Percentiles rank a stretch among this genome's conserved stretches.
Conservation (phyloP, 1,284 basidiomycete genomes). For the Boletus calvinii region DNA sequence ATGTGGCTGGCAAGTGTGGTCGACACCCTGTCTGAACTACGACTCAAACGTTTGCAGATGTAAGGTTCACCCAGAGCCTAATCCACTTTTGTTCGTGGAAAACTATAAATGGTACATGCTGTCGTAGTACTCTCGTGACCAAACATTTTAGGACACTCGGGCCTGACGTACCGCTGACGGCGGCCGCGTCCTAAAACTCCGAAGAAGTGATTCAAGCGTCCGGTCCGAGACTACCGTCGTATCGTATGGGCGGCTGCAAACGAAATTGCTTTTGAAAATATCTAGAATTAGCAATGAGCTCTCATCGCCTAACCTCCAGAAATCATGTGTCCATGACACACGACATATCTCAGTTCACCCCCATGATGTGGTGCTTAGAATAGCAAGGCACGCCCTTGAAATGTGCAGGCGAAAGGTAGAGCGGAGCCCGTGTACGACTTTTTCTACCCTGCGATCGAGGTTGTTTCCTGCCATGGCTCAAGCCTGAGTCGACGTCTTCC, state of each 20-base stretch:
- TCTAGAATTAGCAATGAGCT: not conserved
- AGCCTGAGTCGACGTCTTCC: not conserved
- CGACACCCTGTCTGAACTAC: not conserved
- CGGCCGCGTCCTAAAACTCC: too few species aligned
- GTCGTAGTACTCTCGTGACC: too few species aligned
- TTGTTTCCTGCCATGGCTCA: not conserved
- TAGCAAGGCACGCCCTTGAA: not conserved
- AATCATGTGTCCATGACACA: not conserved
- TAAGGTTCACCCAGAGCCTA: not conserved
- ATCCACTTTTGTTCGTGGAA: not conserved
- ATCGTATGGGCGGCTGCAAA: too few species aligned
- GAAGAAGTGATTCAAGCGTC: too few species aligned
- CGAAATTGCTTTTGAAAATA: not conserved
- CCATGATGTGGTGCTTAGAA: not conserved
- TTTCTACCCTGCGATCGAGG: not conserved
- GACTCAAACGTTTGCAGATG: slow-evolving; percentile 6
- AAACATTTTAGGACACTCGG: too few species aligned
- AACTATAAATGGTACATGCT: not conserved
- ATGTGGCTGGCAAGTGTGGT: slow-evolving; percentile 15
- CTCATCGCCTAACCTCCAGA: not conserved
- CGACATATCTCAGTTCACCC: not conserved
- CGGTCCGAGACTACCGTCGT: too few species aligned
- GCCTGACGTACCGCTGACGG: too few species aligned
- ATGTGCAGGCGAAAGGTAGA: too few species aligned
- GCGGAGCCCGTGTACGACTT: not conserved